Evolutionary conservation across 208 protist genomes (phyloP).

Genomic region (Leishmania gerbilli): DNA sequence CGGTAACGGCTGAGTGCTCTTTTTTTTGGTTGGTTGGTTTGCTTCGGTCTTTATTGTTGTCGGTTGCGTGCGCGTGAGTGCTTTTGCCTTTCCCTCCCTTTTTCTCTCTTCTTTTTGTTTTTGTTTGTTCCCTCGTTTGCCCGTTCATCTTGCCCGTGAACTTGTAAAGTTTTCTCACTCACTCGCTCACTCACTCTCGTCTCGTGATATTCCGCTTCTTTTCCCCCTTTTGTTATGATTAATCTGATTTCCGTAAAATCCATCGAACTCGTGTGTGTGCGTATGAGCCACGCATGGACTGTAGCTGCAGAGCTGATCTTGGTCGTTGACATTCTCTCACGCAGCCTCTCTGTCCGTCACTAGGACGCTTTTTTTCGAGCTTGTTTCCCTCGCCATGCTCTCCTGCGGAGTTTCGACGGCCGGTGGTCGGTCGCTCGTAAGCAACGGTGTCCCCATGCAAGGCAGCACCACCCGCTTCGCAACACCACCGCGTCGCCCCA

Average conservation of each 20-base stretch:
- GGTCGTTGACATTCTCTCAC: neutral
- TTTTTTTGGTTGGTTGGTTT: neutral
- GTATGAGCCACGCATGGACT: neutral
- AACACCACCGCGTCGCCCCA: constrained; percentile 16
- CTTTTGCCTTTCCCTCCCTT: neutral
- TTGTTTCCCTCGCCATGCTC: neutral
- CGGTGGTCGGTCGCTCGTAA: neutral
- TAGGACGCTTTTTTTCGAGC: neutral
- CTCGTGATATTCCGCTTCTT: neutral
- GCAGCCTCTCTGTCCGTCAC: neutral
- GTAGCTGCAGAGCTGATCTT: neutral
- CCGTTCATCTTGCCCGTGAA: neutral
- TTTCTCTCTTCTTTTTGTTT: neutral
- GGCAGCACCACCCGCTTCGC: constrained; percentile 1
- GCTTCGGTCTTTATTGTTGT: neutral
- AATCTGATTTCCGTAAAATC: neutral
- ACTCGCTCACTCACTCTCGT: neutral
- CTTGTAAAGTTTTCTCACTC: neutral
- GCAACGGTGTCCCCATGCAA: neutral
- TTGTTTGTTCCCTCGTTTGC: neutral
- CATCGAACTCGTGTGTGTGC: neutral
- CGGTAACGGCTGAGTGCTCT: neutral
- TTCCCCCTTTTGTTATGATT: neutral
- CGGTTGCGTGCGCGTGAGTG: neutral
- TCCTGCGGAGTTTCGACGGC: neutral